Evolutionary conservation across 768 basidiomycete genomes (phyloP).

Genomic region (Mycena olivaceomarginata): DNA sequence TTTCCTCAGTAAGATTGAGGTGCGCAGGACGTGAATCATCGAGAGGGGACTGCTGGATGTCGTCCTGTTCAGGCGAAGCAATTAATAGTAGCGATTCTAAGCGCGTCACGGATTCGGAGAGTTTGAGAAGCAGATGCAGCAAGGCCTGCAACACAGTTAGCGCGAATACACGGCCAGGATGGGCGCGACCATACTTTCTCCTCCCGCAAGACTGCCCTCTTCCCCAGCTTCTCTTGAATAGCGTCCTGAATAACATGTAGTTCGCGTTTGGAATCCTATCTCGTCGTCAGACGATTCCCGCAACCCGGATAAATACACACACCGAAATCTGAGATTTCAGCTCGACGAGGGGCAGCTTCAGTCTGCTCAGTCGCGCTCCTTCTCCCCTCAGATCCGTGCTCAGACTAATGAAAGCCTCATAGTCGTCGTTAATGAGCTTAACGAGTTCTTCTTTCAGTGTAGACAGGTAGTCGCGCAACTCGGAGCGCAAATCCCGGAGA

Average conservation of each 20-base stretch:
- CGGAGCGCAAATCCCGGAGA: slow-evolving; percentile 89
- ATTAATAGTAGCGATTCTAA: slow-evolving; percentile 92
- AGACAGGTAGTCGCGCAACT: slow-evolving; percentile 90
- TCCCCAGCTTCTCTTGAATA: slow-evolving; percentile 86
- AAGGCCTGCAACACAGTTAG: slow-evolving; percentile 72
- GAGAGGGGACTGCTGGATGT: slow-evolving; percentile 57
- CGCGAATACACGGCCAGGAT: slow-evolving; percentile 14
- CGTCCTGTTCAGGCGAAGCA: slow-evolving; percentile 68
- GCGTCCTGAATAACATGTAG: slow-evolving; percentile 81
- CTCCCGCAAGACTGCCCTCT: slow-evolving; percentile 86
- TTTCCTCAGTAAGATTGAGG: slow-evolving; percentile 62
- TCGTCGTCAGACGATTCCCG: background rate
- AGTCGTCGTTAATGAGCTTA: slow-evolving; percentile 97
- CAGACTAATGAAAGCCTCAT: slow-evolving; percentile 97
- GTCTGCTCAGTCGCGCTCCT: slow-evolving; percentile 78
- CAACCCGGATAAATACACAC: slow-evolving; percentile 51
- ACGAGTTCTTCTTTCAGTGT: slow-evolving; percentile 95
- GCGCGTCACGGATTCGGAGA: slow-evolving; percentile 93
- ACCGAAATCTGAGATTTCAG: slow-evolving; percentile 84
- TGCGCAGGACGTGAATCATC: slow-evolving; percentile 58
- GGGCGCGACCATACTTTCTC: slow-evolving; percentile 78
- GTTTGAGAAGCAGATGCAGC: slow-evolving; percentile 91
- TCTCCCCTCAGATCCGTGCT: slow-evolving; percentile 95
- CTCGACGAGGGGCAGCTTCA: slow-evolving; percentile 80
- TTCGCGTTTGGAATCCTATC: slow-evolving; percentile 76